Base-by-base conservation (phyloP, 257 asterid genomes). In the Echites panduratus region DNA sequence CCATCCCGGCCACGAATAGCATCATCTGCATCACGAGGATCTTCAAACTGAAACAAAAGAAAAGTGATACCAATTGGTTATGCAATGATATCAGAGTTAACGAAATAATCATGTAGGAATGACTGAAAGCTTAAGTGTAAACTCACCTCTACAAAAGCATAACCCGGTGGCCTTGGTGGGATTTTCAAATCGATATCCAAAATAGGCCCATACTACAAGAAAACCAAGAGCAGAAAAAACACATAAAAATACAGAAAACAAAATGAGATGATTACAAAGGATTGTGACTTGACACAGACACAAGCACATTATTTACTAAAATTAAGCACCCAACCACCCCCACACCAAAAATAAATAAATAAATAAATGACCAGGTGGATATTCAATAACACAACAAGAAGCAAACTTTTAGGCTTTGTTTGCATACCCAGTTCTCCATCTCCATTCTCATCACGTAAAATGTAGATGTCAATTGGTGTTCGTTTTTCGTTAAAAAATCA, bases 121-220 rank as follows among this genome's bases (percentile, higher is more conserved):
- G 20, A 52, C 63, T 22, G 27, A 26, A 67, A 26, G 14, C 17
- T 20, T 6, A 29, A 12, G 22, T 0, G 50, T 58, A 65, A 41
- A 45, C 89, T 75, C 81, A 91, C 97, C 97, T 91, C 96, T 24
- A 91, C 95, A 78, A 91, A 91, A 20, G 93, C 96, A 83, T 86
- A 91, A 68, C 93, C 96, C 75, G 97, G 97, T 56, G 96, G 96
- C 58, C 93, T 86, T n/a, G 96, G 89, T 43, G 96, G 97, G 35
- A 88, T 85, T 80, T 91, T 91, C 93, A 91, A 70, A 78, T 91
- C 97, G 68, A 91, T 86, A 2, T 85, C 89, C 57, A 89, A 86
- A 69, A 89, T 86, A 47, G 78, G 85, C 64, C 97, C 97, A 79
- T 89, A 91, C 97, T 91, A 83, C 82, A 84, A 52, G 17, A 78